Base-by-base conservation (phyloP, 2,329 filamentous ascomycete species). In the Fusarium tjaetaba region DNA sequence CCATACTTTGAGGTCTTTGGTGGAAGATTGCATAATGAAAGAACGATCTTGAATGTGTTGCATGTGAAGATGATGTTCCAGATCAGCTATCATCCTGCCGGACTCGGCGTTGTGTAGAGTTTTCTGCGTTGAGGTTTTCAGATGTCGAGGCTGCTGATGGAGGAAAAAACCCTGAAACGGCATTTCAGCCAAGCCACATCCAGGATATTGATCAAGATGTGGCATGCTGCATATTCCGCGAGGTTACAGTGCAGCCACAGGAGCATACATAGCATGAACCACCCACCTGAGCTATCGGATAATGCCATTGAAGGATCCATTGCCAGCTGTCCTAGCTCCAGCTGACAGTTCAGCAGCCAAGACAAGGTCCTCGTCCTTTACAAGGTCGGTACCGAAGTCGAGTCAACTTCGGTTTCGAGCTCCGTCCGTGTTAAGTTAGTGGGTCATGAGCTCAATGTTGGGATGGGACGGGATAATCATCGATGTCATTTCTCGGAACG, bases 401-500 rank as follows among this genome's bases (percentile, higher is more conserved):
- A 52, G 51, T 55, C 51, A 28, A 55, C 32, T 58, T 43, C 38
- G 52, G 38, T 56, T 38, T 57, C 30, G 9, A 32, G 32, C 34
- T 60, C 34, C 26, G 45, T 60, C 51, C 51, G 34, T 41, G 51
- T 55, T 39, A 11, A 39, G 51, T 58, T 45, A 58, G 55, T 60
- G 56, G 56, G 55, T 39, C 57, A 26, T 52, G n/a, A 41, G 57
- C 75, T 65, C 71, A 75, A 76, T 77, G 76, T 77, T 77, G 75
- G 70, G 76, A 77, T 77, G 75, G 70, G 76, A 77, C 65, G 63
- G 42, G 46, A 61, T 59, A 65, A 49, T 67, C 68, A 45, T 72
- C 65, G 61, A 71, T 73, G 76, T 72, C 76, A 75, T 77, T 61
- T 61, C 63, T 75, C 64, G 53, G 74, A 59, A 70, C 42, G 74